Conservation (phyloP, 2,329 filamentous ascomycete genomes). For the Cyphellophora attinorum region DNA sequence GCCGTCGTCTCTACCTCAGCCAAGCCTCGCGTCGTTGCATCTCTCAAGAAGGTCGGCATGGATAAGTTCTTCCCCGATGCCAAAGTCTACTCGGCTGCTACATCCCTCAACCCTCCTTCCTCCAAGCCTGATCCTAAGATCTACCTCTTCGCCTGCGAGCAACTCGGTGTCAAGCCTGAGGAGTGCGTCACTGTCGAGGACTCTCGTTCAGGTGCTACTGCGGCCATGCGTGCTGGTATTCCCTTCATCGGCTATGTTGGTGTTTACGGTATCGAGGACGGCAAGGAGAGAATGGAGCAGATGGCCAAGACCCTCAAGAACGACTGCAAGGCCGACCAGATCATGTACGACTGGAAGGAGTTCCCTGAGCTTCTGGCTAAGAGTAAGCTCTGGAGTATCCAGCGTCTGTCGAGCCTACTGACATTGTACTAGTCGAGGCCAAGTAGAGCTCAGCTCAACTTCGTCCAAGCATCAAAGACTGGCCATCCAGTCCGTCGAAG, state of each 20-base stretch:
- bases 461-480: too few relatives aligned
- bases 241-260: slow-evolving; percentile 79
- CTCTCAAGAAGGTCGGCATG: slow-evolving; percentile 70
- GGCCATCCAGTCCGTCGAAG: too few relatives aligned
- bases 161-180: slow-evolving; percentile 60
- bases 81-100: slow-evolving; percentile 74
- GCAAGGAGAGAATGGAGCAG: slow-evolving; percentile 64
- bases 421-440: too few relatives aligned
- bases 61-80: slow-evolving; percentile 68
- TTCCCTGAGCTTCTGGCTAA: too few relatives aligned
- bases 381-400: too few relatives aligned
- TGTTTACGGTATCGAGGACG: slow-evolving; percentile 57
- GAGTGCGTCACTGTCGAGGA: slow-evolving; percentile 81
- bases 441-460: too few relatives aligned
- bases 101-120: slow-evolving; percentile 66
- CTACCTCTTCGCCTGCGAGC: slow-evolving; percentile 69
- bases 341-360: slow-evolving; percentile 47
- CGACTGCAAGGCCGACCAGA: slow-evolving; percentile 27
- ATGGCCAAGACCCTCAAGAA: slow-evolving; percentile 57
- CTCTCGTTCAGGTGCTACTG: slow-evolving; percentile 76
- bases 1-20: slow-evolving; percentile 77
- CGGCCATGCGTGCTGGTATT: slow-evolving; percentile 68
- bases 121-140: slow-evolving; percentile 91
- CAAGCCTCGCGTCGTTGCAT: slow-evolving; percentile 67
- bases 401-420: too few relatives aligned